Conservation (phyloP, 495 filamentous ascomycete genomes). For the Xylaria curta region DNA sequence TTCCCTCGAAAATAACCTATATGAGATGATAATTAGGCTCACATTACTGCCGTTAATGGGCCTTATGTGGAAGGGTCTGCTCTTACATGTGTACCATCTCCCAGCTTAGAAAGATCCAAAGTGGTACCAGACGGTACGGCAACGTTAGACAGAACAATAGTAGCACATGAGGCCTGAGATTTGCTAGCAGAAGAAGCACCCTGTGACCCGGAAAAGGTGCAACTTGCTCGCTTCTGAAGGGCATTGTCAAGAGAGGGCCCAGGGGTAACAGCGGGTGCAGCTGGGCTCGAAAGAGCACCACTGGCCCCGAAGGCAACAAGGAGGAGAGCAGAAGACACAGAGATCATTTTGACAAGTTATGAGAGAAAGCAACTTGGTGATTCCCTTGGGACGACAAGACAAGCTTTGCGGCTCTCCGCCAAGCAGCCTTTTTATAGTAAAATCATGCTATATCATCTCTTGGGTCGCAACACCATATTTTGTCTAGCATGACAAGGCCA, state of each 20-base stretch:
- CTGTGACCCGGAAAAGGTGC: conserved; percentile 48
- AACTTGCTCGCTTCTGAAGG: conserved; percentile 29
- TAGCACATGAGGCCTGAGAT: conserved; percentile 51
- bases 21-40: neutral
- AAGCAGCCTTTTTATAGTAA: neutral
- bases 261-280: conserved; percentile 21
- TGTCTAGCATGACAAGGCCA: neutral
- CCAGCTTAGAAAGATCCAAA: conserved; percentile 53
- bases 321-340: conserved; percentile 16
- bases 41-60: neutral
- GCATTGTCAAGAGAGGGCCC: neutral
- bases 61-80: conserved; percentile 19
- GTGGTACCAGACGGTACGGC: conserved; percentile 56
- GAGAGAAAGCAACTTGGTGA: neutral
- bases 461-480: neutral
- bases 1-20: conserved; percentile 55
- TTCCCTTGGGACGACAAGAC: neutral
- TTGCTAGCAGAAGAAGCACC: conserved; percentile 46
- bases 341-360: neutral
- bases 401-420: conserved; percentile 15
- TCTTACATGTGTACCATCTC: conserved; percentile 51
- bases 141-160: conserved; percentile 51
- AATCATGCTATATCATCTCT: neutral
- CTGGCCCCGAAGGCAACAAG: conserved; percentile 36
- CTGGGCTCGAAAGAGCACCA: conserved; percentile 47